These are phyloP conservation scores for Globisporangium canariense DNA, from an alignment of 352 stramenopile species.

Conservation along the genomic window DNA sequence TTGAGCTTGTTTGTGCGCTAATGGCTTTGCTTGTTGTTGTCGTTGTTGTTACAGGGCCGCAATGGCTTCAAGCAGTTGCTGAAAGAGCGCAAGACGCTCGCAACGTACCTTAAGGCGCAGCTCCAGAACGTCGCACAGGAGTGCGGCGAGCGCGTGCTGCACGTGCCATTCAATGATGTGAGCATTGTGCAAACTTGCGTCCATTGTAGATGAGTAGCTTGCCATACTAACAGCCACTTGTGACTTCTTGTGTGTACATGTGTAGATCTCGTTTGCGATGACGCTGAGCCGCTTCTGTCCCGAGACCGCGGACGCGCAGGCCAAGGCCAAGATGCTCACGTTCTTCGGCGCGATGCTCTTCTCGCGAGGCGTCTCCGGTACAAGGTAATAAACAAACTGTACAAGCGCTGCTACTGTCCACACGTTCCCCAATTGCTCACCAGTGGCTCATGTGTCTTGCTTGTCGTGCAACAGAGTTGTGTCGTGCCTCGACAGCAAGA, in stretches of 20 bases:
- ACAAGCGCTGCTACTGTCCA: neutral
- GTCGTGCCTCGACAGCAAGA: conserved; percentile 77
- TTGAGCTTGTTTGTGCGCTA: neutral
- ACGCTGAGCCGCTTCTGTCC: conserved; percentile 81
- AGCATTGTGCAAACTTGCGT: neutral
- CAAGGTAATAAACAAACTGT: conserved; percentile 39
- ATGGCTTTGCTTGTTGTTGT: neutral
- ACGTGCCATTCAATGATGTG: conserved; percentile 89
- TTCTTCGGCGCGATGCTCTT: conserved; percentile 99
- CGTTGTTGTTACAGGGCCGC: conserved; percentile 28
- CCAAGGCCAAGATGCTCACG: conserved; percentile 48
- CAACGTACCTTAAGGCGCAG: conserved; percentile 67
- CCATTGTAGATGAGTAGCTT: neutral
- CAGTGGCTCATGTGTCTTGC: neutral
- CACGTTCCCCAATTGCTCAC: neutral
- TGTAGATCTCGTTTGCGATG: conserved; percentile 84
- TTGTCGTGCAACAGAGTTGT: conserved; percentile 70
- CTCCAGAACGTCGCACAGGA: conserved; percentile 73
- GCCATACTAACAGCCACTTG: neutral
- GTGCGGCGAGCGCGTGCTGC: conserved; percentile 90
- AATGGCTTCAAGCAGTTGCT: conserved; percentile 89
- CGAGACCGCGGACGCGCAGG: conserved; percentile 20
- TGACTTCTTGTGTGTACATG: neutral
- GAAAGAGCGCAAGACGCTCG: conserved; percentile 75
- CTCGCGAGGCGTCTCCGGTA: conserved; percentile 94